Evolutionary conservation across 306 rosid species (phyloP).

Genomic region (Pterocarpus santalinus): DNA sequence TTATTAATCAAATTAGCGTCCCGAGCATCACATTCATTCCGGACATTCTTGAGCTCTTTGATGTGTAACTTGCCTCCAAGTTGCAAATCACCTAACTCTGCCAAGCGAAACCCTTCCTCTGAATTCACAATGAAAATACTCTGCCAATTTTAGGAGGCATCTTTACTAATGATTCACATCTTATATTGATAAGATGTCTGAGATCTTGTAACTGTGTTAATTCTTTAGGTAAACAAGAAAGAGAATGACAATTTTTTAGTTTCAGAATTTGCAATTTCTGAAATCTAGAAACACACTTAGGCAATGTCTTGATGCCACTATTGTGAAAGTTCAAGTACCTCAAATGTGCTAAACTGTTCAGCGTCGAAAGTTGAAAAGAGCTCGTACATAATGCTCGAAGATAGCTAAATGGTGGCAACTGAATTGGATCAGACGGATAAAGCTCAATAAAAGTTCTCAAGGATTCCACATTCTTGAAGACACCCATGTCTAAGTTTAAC

Average conservation of each 20-base stretch:
- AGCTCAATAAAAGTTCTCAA: conserved; percentile 7
- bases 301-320: not conserved
- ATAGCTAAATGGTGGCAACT: not conserved
- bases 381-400: conserved; percentile 22
- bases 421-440: not conserved
- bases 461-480: conserved; percentile 38
- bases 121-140: conserved; percentile 9
- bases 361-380: not conserved
- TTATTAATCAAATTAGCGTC: not conserved
- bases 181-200: not conserved
- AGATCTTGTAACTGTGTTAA: conserved; percentile 9
- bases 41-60: conserved; percentile 3
- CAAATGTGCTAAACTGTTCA: not conserved
- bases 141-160: conserved; percentile 30
- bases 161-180: not conserved
- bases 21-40: not conserved
- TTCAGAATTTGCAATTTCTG: conserved; percentile 27
- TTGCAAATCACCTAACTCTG: conserved; percentile 1
- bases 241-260: rapidly evolving
- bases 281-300: not conserved
- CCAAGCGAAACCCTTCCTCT: not conserved
- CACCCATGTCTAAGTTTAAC: not conserved
- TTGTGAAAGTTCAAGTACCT: not conserved
- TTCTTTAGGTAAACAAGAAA: not conserved
- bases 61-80: conserved; percentile 19